Evolutionary conservation across 495 filamentous ascomycete genomes (phyloP).

Genomic region (Trichoderma asperelloides): DNA sequence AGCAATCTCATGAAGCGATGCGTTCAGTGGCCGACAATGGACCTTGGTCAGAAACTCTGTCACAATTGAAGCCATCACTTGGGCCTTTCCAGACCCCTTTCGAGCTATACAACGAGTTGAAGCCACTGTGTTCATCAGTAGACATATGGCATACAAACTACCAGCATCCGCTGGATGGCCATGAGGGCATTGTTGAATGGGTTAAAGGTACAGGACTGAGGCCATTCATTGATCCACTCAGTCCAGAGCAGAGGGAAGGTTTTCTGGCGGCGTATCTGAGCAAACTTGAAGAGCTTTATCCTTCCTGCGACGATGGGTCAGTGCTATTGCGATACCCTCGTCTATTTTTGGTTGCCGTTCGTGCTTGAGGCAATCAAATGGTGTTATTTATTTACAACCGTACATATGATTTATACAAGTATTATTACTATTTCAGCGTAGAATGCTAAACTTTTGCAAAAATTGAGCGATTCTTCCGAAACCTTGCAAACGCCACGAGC

Average conservation of each 20-base stretch:
- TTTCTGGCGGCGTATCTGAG: conserved; percentile 5
- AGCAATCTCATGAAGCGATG: conserved; percentile 43
- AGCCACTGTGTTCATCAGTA: conserved; percentile 30
- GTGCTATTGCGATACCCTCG: conserved; percentile 2
- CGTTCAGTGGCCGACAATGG: conserved; percentile 29
- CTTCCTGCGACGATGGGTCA: not conserved
- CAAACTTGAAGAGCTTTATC: conserved; percentile 1
- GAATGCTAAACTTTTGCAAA: conserved; percentile 22
- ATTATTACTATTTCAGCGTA: not conserved
- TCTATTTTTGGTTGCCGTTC: conserved; percentile 1
- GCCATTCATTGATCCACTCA: conserved; percentile 30
- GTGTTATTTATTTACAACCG: not conserved
- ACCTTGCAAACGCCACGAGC: conserved; percentile 21
- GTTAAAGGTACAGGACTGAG: conserved; percentile 45
- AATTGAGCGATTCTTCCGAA: conserved; percentile 19
- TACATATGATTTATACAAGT: not conserved
- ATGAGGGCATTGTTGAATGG: conserved; percentile 46
- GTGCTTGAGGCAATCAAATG: not conserved
- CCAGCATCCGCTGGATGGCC: conserved; percentile 38
- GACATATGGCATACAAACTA: conserved; percentile 46
- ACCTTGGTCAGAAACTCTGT: conserved; percentile 29
- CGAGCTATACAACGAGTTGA: conserved; percentile 39
- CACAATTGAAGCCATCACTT: conserved; percentile 25
- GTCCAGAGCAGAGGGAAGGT: not conserved
- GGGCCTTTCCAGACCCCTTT: conserved; percentile 36